Conservation (phyloP, 768 basidiomycete genomes). For the Leccinum disarticulatum region DNA sequence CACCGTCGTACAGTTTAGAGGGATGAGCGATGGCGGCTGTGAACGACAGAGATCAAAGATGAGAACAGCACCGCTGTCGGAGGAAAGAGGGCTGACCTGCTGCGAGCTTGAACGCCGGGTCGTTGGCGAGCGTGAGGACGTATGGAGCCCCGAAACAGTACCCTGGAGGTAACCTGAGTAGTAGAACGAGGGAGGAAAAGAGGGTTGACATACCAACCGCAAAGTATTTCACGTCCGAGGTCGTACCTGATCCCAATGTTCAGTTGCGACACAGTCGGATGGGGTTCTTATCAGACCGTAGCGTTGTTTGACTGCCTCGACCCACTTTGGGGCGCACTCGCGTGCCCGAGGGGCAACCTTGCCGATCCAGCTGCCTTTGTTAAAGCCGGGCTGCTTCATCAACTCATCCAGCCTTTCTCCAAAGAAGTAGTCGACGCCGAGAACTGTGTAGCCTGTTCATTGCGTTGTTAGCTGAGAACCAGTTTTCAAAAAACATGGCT, state of each 20-base stretch:
- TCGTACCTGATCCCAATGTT: constrained; percentile 10
- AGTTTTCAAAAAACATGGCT: neutral
- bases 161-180: constrained; percentile 31
- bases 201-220: constrained; percentile 40
- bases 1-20: constrained; percentile 20
- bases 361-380: constrained; percentile 43
- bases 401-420: constrained; percentile 51
- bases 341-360: constrained; percentile 37
- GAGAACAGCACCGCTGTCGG: neutral
- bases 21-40: constrained; percentile 61
- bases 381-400: constrained; percentile 36
- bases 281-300: constrained; percentile 40
- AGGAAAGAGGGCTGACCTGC: constrained; percentile 39
- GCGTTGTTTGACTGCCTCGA: constrained; percentile 46
- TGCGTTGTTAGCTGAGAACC: neutral
- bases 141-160: constrained; percentile 62
- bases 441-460: constrained; percentile 44
- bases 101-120: constrained; percentile 38
- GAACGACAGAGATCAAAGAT: neutral
- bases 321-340: constrained; percentile 49
- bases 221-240: constrained; percentile 38
- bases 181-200: neutral
- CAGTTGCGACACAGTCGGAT: constrained; percentile 9
- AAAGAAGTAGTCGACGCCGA: constrained; percentile 65
- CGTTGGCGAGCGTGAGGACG: constrained; percentile 46